Evolutionary conservation across 768 basidiomycete species (phyloP), one percentile per base, ranked within the genome.

Genomic region (Suillus variegatus): DNA sequence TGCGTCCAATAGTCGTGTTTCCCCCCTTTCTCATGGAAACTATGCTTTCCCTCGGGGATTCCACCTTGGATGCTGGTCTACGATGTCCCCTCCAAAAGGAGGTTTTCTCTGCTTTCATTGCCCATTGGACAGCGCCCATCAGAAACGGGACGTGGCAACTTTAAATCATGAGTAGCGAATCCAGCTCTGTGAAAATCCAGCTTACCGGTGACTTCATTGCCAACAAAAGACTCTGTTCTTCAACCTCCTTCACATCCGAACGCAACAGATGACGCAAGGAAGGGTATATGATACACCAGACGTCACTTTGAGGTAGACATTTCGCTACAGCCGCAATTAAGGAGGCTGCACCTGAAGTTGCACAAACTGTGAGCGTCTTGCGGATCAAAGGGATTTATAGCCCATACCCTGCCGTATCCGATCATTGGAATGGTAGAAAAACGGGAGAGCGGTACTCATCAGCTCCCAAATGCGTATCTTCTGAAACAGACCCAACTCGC

Each of bases 381-480:
- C 51, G 35, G 12, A 60, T 57, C 13, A n/a, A 10, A 51, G 13
- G 61, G 18, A 55, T 22, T 8, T 3, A 14, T 46, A 55, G 4
- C 44, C 63, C 77, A n/a, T 36, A 90, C 96, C 93, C 84, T 98
- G 94, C 64, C 95, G 84, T 75, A 99, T 93, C 97, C 97, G 99
- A 25, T 88, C 79, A 74, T 97, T 96, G 0, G 97, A 97, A 75
- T 99, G 97, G 69, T 94, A 97, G 60, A 99, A 79, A 76, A 99
- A 96, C 1, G 93, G 93, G 38, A 95, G 78, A 0, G 91, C 90
- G 0, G 90, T 88, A 62, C 91, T 92, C 88, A 97, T 93, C 43
- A 98, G 82, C 70, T 99, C 97, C 96, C 97, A 98, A 65, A 97
- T 88, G n/a, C 92, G 86, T 88, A 94, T 93, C 77, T 94, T 95